A percentile compares a stretch with the other conserved stretches of the same genome.
These are phyloP conservation scores for Arthroderma uncinatum DNA, from an alignment of 2,329 filamentous ascomycete species.

Conservation along the genomic window DNA sequence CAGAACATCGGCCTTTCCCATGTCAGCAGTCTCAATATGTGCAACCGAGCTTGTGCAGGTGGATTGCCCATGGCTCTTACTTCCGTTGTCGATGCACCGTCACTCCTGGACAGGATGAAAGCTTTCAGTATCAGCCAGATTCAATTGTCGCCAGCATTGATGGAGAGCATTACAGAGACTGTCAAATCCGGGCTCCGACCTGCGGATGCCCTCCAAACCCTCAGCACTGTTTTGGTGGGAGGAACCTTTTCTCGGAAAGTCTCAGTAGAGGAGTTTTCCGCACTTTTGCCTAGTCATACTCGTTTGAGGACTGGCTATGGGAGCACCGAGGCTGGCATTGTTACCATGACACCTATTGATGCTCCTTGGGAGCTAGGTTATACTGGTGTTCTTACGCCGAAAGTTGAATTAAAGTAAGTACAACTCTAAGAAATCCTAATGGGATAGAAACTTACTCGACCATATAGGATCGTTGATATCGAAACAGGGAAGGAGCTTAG, in stretches of 20 bases:
- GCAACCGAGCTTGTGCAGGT: background rate
- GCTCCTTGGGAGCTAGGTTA: background rate
- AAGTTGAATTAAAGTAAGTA: conserved; percentile 1
- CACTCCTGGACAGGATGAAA: background rate
- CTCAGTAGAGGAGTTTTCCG: background rate
- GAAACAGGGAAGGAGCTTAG: background rate
- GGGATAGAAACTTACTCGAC: background rate
- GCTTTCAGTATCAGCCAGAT: background rate
- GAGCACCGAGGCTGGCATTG: background rate
- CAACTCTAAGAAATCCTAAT: background rate
- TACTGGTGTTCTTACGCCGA: background rate
- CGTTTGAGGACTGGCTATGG: background rate
- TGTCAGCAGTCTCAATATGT: background rate
- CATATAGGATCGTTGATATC: background rate
- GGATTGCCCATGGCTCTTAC: background rate
- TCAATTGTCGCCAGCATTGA: background rate
- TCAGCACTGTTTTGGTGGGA: background rate
- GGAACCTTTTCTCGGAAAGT: conserved; percentile 2
- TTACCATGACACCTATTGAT: background rate
- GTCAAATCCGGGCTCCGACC: background rate
- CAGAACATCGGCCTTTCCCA: background rate
- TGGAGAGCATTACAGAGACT: background rate
- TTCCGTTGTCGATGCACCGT: background rate
- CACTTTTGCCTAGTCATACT: background rate
- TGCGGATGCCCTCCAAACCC: background rate